Base-by-base conservation (phyloP, 1,284 basidiomycete genomes). In the Fomitopsis palustris region DNA sequence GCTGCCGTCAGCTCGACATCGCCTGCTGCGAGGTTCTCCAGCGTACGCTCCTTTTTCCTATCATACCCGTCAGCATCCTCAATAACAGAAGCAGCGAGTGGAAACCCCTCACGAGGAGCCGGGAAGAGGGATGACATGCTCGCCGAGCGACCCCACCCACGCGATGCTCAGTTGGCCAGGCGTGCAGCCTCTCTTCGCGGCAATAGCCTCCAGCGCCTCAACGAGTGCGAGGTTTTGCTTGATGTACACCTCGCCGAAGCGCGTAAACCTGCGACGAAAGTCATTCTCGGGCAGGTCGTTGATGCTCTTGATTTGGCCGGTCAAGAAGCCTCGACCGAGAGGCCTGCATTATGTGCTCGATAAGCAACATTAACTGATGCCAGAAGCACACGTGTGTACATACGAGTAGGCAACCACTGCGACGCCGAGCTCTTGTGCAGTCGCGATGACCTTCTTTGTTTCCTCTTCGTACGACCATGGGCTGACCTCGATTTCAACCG, bases 81-180 rank as follows among this genome's bases (percentile, higher is more conserved):
- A 43, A 38, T 14, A 4, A 39, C 2, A n/a, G n/a, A n/a, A n/a
- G n/a, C n/a, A 37, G 29, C 19, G 29, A 3, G 31, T 29, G 25
- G 1, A 8, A 12, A 9, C 5, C 19, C 76, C 77, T 53, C 56
- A 78, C 77, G 80, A 80, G 1, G 81, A 82, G 4, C 83, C 83
- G 0, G 84, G 82, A 47, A 86, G 78, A 0, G 83, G 83, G 54
- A 86, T 75, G 43, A 81, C 74, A 54, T 81, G 79, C 21, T 71
- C 69, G 17, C 78, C 80, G 49, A 80, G 75, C 1, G 75, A 69
- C 27, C 74, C 68, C 9, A 88, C 77, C 85, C 86, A 90, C 0
- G 87, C 85, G 38, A 90, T 75, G 38, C 79, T 77, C 14, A 90
- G 73, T 69, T 89, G 86, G 0, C 81, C 80, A 0, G 82, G 71